Base-by-base conservation (phyloP, 179 eudicot genomes). In the Dionaea muscipula region DNA sequence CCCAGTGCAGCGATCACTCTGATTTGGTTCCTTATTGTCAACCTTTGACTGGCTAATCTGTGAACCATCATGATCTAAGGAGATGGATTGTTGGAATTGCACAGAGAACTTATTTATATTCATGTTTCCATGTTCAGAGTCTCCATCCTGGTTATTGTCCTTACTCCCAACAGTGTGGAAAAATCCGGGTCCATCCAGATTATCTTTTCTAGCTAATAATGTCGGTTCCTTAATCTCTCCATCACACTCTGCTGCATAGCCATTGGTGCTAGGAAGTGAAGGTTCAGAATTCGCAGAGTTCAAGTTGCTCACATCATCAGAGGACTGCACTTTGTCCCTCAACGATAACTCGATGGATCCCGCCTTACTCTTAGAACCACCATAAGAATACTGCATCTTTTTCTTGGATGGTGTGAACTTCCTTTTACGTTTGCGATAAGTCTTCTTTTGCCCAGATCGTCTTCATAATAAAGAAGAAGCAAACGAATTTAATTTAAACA, bases 361-460 rank as follows among this genome's bases (percentile, higher is more conserved):
- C 67, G 61, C 67, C 64, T 72, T 74, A 66, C 81, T 75, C 62
- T 72, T 80, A 52, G 84, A 74, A 38, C 69, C 78, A 26, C 84
- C 72, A 59, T 89, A 83, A 59, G 87, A 69, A 59, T 66, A 66
- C 47, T 75, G 89, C 75, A 68, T 80, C 62, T 85, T 85, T 81
- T 88, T 82, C 82, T 84, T 82, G 49, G 80, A 64, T 66, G 75
- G 86, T 54, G 83, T 64, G 68, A 59, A 64, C 74, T 78, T 89
- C 53, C 93, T 88, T 66, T 74, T 89, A 36, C 93, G 78, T 61
- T 69, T 79, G 21, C 85, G 76, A 22, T 77, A 68, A 58, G 69
- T 71, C 70, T 75, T 73, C 59, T 78, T 73, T 62, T 77, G 81
- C 55, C 78, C 86, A 4, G 84, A 63, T 16, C 54, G 72, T 73